Evolutionary conservation across 257 asterid species (phyloP).

Genomic region (Solanum pimpinellifolium): DNA sequence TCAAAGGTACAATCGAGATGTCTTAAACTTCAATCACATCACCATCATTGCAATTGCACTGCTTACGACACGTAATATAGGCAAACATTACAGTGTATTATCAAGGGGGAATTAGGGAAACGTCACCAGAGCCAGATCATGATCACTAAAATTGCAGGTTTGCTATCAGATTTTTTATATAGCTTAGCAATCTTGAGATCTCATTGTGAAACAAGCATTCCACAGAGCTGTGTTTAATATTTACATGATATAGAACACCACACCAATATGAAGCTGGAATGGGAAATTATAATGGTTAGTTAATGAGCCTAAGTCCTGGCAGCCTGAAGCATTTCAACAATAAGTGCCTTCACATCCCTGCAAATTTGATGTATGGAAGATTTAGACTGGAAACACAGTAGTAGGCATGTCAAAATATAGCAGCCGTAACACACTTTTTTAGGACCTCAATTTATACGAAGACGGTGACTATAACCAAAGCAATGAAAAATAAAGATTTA

Average conservation of each 20-base stretch:
- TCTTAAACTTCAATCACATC: neutral
- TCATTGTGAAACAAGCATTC: neutral
- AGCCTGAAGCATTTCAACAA: slow-evolving; percentile 87
- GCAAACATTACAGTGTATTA: neutral
- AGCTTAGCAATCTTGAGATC: neutral
- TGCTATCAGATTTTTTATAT: neutral
- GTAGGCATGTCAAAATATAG: neutral
- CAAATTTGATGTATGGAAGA: neutral
- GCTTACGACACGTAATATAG: neutral
- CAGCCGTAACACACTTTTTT: neutral
- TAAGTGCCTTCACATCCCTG: slow-evolving; percentile 81
- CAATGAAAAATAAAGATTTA: neutral
- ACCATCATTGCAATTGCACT: neutral
- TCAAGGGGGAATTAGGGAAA: neutral
- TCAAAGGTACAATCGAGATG: neutral
- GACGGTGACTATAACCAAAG: neutral
- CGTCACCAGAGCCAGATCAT: neutral
- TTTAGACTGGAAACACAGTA: neutral
- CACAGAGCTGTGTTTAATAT: neutral
- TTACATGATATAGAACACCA: neutral
- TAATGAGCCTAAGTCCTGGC: slow-evolving; percentile 38
- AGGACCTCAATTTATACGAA: neutral
- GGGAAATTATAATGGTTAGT: neutral
- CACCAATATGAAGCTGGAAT: neutral
- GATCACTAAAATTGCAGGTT: neutral